Base-by-base conservation (phyloP, 116 monocot genomes). In the Cymodocea nodosa region DNA sequence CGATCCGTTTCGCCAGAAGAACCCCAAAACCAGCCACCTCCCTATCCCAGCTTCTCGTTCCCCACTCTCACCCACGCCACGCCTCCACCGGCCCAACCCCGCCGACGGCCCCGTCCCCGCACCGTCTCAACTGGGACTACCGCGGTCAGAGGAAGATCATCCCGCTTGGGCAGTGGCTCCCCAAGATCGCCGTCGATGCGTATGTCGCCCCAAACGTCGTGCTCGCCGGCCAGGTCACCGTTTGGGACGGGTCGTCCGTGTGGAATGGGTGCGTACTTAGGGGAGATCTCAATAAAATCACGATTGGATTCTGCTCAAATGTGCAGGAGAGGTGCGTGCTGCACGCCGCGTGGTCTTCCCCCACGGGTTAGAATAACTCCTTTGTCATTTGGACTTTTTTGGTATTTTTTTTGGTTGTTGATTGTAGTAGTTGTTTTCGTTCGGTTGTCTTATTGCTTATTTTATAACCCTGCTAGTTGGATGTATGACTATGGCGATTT, bases 241-340 rank as follows among this genome's bases (percentile, higher is more conserved):
- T 93, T 25, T 78, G 56, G 69, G 93, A 93, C 70, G 93, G 84
- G 15, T 77, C 89, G 10, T 93, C 93, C 52, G 93, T 93, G 15
- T 93, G 93, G 93, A 81, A 73, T 71, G 93, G 93, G 12, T 75
- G 81, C 51, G 93, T 93, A 24, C 84, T 93, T 53, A 80, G 93
- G 16, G 93, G 93, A 5, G 93, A 93, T 73, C 84, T 93, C 52
- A 93, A 93, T 72, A 93, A 84, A 83, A 84, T 93, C 72, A 86
- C 86, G 15, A 66, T 93, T 24, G 93, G 93, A 1, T 93, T 93
- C 82, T 82, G 77, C 70, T 85, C 93, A 55, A 93, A 86, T 58
- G 84, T 93, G 24, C 93, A 93, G 81, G 93, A 93, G 79, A 68
- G 84, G 18, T 93, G 93, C 68, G 89, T 93, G 14, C 62, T 93